Evolutionary conservation across 768 basidiomycete species (phyloP).

Genomic region (Calocera cornea): DNA sequence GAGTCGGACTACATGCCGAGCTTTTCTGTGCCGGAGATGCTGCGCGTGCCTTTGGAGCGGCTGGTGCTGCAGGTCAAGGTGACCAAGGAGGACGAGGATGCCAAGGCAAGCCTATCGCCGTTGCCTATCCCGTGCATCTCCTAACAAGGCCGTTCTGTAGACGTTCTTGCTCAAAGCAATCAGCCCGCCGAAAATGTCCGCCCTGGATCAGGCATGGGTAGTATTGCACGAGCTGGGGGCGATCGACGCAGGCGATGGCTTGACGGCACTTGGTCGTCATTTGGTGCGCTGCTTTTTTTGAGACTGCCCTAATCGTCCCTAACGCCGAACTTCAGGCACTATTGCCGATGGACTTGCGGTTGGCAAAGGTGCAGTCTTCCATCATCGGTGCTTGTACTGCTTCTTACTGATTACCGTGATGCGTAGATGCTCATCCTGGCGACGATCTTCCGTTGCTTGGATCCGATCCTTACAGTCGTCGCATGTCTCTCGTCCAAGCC

Average conservation of each 20-base stretch:
- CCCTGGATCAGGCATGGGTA: slow-evolving; percentile 64
- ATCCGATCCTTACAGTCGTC: slow-evolving; percentile 66
- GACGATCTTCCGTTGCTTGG: slow-evolving; percentile 68
- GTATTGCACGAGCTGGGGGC: slow-evolving; percentile 69
- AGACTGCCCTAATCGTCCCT: neutral
- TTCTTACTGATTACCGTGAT: slow-evolving; percentile 6
- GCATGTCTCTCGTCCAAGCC: slow-evolving; percentile 80
- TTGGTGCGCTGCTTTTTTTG: slow-evolving; percentile 34
- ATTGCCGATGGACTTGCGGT: slow-evolving; percentile 75
- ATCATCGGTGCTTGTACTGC: neutral
- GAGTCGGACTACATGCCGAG: slow-evolving; percentile 46
- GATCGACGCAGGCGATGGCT: slow-evolving; percentile 42
- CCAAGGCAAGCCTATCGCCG: slow-evolving; percentile 36
- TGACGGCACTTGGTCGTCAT: slow-evolving; percentile 75
- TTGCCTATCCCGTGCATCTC: neutral
- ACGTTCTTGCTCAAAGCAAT: slow-evolving; percentile 59
- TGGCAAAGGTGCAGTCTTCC: slow-evolving; percentile 51
- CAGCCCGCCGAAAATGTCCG: slow-evolving; percentile 61
- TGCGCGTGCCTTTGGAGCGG: slow-evolving; percentile 72
- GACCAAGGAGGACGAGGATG: slow-evolving; percentile 61
- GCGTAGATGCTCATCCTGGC: slow-evolving; percentile 77
- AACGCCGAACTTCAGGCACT: slow-evolving; percentile 38
- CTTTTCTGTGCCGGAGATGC: slow-evolving; percentile 78
- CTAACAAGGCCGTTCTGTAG: slow-evolving; percentile 23
- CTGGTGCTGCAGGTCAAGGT: slow-evolving; percentile 72